phyloP scores from a whole-genome alignment of 2,329 filamentous ascomycete genomes.

The Dactylonectria macrodidyma region DNA sequence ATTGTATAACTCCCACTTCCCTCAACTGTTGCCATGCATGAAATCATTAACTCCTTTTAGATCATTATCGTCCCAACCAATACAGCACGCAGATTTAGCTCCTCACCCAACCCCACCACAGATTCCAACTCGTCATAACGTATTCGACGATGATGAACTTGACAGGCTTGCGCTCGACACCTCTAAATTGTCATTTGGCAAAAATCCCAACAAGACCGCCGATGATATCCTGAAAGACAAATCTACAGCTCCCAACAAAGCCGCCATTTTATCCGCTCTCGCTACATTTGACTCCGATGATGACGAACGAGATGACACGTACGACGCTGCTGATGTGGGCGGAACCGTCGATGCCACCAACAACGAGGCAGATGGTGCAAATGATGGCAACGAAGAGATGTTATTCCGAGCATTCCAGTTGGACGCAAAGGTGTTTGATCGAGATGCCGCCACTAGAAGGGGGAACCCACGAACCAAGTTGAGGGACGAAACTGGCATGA shows the following conservation, averaged over 20 bases:
- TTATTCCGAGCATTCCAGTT: constrained; percentile 82
- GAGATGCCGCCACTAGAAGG: constrained; percentile 79
- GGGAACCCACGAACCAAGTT: constrained; percentile 74
- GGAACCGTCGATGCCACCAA: constrained; percentile 84
- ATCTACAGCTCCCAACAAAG: constrained; percentile 79
- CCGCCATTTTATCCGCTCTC: constrained; percentile 89
- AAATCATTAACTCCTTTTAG: constrained; percentile 45
- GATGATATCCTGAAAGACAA: constrained; percentile 80
- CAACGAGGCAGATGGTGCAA: constrained; percentile 64
- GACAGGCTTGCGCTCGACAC: constrained; percentile 78
- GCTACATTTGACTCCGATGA: constrained; percentile 94
- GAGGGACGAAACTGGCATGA: constrained; percentile 86
- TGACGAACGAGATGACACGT: constrained; percentile 97
- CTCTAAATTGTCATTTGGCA: constrained; percentile 84
- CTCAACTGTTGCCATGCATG: not conserved
- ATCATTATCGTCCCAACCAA: constrained; percentile 46
- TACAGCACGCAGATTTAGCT: constrained; percentile 59
- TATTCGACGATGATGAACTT: constrained; percentile 86
- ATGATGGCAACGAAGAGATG: constrained; percentile 75
- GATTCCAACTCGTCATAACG: constrained; percentile 75
- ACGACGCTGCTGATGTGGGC: constrained; percentile 92
- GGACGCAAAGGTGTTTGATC: constrained; percentile 76
- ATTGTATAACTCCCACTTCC: constrained; percentile 61
- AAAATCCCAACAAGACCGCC: constrained; percentile 75
- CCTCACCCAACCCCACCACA: constrained; percentile 73